phyloP scores from a whole-genome alignment of 805 yeast species.

The Wickerhamiella galacta region DNA sequence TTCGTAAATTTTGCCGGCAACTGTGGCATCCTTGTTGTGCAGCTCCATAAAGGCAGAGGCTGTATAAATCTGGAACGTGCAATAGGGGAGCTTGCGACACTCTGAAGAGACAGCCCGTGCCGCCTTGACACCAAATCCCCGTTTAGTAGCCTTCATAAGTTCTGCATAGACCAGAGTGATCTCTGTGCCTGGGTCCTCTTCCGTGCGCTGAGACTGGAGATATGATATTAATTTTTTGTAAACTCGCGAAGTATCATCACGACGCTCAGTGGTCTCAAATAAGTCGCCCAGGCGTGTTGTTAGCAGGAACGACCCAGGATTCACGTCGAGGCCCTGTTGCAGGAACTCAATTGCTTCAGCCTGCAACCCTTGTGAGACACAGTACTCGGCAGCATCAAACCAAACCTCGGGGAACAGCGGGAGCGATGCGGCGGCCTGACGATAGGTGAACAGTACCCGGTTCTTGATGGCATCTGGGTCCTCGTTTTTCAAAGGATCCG shows the following conservation, averaged over 20 bases:
- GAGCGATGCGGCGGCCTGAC: conserved; percentile 45
- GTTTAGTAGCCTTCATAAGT: conserved; percentile 54
- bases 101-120: conserved; percentile 57
- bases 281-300: conserved; percentile 52
- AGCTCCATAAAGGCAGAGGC: conserved; percentile 74
- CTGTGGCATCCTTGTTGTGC: conserved; percentile 36
- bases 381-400: conserved; percentile 38
- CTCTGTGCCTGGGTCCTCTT: conserved; percentile 11
- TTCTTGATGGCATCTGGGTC: conserved; percentile 30
- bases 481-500: conserved; percentile 46
- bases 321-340: conserved; percentile 38
- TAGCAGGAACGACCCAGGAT: conserved; percentile 54
- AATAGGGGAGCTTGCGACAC: conserved; percentile 43
- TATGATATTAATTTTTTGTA: conserved; percentile 36
- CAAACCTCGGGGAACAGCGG: conserved; percentile 60
- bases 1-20: conserved; percentile 64
- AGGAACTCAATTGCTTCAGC: conserved; percentile 29
- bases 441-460: conserved; percentile 56
- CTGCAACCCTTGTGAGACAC: conserved; percentile 10
- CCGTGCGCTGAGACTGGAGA: conserved; percentile 23
- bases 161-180: conserved; percentile 53
- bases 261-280: conserved; percentile 41
- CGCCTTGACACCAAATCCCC: conserved; percentile 48
- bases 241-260: conserved; percentile 32
- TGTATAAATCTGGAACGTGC: conserved; percentile 62